Percentiles rank a stretch among this genome's conserved stretches.
Conservation (phyloP, 2,329 filamentous ascomycete species). For the Esteya vermicola region DNA sequence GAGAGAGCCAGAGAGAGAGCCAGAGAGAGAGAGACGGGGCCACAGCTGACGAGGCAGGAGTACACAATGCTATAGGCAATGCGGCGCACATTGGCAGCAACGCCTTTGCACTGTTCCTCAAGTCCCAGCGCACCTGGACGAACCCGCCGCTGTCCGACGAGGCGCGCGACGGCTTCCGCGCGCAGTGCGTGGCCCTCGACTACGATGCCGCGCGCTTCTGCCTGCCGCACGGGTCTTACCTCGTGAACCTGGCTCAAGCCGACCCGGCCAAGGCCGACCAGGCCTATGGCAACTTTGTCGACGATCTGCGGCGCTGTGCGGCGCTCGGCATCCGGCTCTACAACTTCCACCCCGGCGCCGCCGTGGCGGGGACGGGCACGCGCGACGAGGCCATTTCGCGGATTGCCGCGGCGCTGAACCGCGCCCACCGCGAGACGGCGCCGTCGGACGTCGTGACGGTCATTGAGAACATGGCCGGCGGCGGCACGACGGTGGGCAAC, state of each 20-base stretch:
- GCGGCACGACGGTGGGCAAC: slow-evolving; percentile 74
- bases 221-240: slow-evolving; percentile 88
- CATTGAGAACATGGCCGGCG: slow-evolving; percentile 89
- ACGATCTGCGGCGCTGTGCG: slow-evolving; percentile 79
- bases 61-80: slow-evolving; percentile 77
- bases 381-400: slow-evolving; percentile 58
- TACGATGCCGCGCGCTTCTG: slow-evolving; percentile 62
- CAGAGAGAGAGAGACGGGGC: not conserved
- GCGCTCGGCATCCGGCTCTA: slow-evolving; percentile 79
- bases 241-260: slow-evolving; percentile 85
- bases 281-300: slow-evolving; percentile 73
- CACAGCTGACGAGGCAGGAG: slow-evolving; percentile 35
- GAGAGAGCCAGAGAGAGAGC: not conserved
- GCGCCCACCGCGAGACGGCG: slow-evolving; percentile 61
- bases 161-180: slow-evolving; percentile 54
- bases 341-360: slow-evolving; percentile 91
- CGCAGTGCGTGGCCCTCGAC: slow-evolving; percentile 49
- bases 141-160: slow-evolving; percentile 63
- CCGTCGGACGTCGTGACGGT: slow-evolving; percentile 56
- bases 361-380: slow-evolving; percentile 47
- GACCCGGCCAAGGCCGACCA: slow-evolving; percentile 70
- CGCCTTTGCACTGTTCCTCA: slow-evolving; percentile 86
- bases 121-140: slow-evolving; percentile 90
- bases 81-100: slow-evolving; percentile 75
- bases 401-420: slow-evolving; percentile 72